phyloP scores from a whole-genome alignment of 768 basidiomycete species.

The Rhodotorula paludigena region DNA sequence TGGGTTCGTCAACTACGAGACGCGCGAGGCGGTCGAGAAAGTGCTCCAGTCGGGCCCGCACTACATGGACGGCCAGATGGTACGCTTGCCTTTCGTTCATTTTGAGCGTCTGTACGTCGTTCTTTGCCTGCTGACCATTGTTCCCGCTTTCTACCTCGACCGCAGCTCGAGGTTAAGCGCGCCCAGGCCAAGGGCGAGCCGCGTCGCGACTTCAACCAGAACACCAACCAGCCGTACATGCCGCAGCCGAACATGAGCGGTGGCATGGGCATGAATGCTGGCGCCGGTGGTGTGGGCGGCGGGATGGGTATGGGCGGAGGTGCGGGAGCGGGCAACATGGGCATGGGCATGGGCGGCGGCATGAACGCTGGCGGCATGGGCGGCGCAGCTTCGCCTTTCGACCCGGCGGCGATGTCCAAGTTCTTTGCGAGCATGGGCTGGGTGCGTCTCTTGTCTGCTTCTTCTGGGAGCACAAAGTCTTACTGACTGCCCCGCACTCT shows the following conservation, averaged over 20 bases:
- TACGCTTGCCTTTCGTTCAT: no score
- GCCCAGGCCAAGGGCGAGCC: slow-evolving; percentile 55
- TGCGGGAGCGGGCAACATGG: slow-evolving; percentile 9
- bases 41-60: slow-evolving; percentile 83
- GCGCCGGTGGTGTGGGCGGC: slow-evolving; percentile 17
- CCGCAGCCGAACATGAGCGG: slow-evolving; percentile 43
- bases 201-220: slow-evolving; percentile 46
- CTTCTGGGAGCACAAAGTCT: no score
- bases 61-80: slow-evolving; percentile 90
- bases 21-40: slow-evolving; percentile 81
- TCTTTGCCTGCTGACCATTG: not conserved
- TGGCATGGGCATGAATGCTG: slow-evolving; percentile 13
- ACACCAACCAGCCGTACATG: slow-evolving; percentile 32
- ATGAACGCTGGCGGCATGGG: not conserved
- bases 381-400: slow-evolving; percentile 66
- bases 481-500: not conserved
- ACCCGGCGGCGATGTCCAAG: slow-evolving; percentile 83
- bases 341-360: slow-evolving; percentile 6
- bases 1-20: slow-evolving; percentile 87
- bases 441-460: slow-evolving; percentile 19
- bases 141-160: not conserved
- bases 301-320: slow-evolving; percentile 29
- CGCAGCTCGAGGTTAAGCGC: slow-evolving; percentile 91
- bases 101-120: no score
- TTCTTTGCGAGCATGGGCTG: slow-evolving; percentile 85